phyloP scores from a whole-genome alignment of 352 stramenopile genomes.

The Hyphochytrium catenoides region DNA sequence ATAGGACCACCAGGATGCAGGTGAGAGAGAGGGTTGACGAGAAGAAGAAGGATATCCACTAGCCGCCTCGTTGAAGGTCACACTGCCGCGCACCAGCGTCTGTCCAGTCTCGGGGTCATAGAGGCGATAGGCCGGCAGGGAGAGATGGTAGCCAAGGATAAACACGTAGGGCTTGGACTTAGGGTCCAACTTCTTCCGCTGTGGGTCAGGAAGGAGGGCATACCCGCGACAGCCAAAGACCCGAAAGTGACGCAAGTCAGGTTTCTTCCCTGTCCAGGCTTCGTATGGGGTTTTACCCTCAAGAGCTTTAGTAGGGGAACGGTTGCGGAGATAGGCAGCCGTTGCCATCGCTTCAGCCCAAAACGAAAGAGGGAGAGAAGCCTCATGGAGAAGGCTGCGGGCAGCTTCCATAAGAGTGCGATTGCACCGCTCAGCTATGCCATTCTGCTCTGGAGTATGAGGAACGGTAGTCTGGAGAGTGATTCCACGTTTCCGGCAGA shows the following conservation, averaged over 20 bases:
- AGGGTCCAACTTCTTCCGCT: conserved; percentile 1
- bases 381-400: conserved; percentile 3
- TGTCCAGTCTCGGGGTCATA: conserved; percentile 1
- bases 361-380: conserved; percentile 1
- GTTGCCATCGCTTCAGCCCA: conserved; percentile 5
- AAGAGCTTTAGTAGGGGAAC: conserved; percentile 1
- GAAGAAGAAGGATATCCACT: conserved; percentile 2
- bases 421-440: conserved; percentile 7
- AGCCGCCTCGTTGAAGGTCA: conserved; percentile 10
- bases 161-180: conserved; percentile 5
- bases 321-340: conserved; percentile 5
- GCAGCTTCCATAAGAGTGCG: conserved; percentile 9
- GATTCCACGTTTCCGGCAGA: conserved; percentile 4
- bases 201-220: conserved; percentile 3
- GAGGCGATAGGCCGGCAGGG: conserved; percentile 6
- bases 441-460: conserved; percentile 4
- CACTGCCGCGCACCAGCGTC: conserved; percentile 4
- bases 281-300: conserved; percentile 1
- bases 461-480: conserved; percentile 4
- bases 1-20: conserved; percentile 1
- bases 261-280: conserved; percentile 1
- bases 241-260: neutral
- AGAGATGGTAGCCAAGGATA: conserved; percentile 7
- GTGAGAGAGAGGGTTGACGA: conserved; percentile 1
- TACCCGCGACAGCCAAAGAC: conserved; percentile 1